Evolutionary conservation across 140 eudicot species (phyloP).

Genomic region (Cichorium intybus): DNA sequence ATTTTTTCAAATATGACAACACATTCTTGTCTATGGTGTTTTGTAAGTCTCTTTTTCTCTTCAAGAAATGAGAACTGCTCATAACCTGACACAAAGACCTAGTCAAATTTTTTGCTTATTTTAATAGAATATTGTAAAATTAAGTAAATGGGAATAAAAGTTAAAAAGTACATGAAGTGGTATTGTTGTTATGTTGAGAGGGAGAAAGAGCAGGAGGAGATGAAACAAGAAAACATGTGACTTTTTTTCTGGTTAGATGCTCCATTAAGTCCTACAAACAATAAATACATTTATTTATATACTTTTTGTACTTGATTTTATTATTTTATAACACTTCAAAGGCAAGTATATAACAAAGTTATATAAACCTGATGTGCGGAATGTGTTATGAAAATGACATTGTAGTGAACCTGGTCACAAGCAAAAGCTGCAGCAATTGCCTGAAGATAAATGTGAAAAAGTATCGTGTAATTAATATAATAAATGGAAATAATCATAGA

Average conservation of each 20-base stretch:
- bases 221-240: conserved; percentile 60
- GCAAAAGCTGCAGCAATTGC: conserved; percentile 88
- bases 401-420: conserved; percentile 58
- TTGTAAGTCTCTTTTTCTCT: conserved; percentile 55
- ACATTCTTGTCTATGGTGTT: conserved; percentile 81
- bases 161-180: conserved; percentile 39
- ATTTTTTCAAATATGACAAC: conserved; percentile 59
- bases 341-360: conserved; percentile 2
- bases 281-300: neutral
- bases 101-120: conserved; percentile 16
- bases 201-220: conserved; percentile 87
- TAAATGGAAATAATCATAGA: neutral
- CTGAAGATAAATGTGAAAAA: conserved; percentile 26
- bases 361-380: conserved; percentile 81
- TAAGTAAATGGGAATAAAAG: conserved; percentile 2
- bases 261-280: conserved; percentile 53
- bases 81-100: conserved; percentile 38
- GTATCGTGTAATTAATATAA: neutral
- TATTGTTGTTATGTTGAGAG: conserved; percentile 28
- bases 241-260: conserved; percentile 50
- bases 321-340: conserved; percentile 5
- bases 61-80: conserved; percentile 36
- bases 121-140: neutral
- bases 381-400: conserved; percentile 74
- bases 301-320: neutral